Base-by-base conservation (phyloP, 2,329 filamentous ascomycete species). In the Diaporthe batatas region DNA sequence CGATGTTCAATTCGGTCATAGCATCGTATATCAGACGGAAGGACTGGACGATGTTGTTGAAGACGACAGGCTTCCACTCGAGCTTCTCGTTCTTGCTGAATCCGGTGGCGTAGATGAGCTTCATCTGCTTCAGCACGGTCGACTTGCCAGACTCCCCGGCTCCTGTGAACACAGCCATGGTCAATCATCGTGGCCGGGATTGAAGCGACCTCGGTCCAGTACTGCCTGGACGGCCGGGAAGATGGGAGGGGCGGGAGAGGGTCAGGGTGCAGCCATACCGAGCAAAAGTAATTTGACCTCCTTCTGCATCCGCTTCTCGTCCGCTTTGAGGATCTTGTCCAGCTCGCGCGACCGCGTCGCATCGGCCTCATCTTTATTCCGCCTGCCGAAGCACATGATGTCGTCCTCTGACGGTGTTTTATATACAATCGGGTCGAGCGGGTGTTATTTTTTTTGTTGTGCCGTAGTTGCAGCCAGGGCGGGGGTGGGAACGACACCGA, bases 101-200 rank as follows among this genome's bases (percentile, higher is more conserved):
- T 67, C 96, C 96, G 82, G 95, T 92, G 18, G 94, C 91, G 82
- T 98, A 96, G 78, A 99, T 98, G 83, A 99, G 91, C 82, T 96
- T 96, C 96, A 99, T 98, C 87, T 98, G 96, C 86, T 98, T 98
- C 76, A 98, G 90, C 73, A 98, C 95, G 1, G 96, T 98, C 11
- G 96, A 98, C 84, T 98, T 98, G 76, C 96, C 94, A 73, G 93
- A 96, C 84, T 98, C 96, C 80, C 96, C 96, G 79, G 96, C 96
- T 82, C 96, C 95, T 74, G 42, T 34, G 23, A 49, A 39, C 18
- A 68, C 8, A 47, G 32, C 44, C n/a, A 23, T 54, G 18, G 36
- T 72, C 23, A 47, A 21, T 74, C 23, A 72, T 70, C 64, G 47
- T 51, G n/a, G 23, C 69, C 42, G 32, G 16, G 10, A 39, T 25